These are phyloP conservation scores for Solanum pennellii DNA, from an alignment of 257 asterid genomes.

Conservation along the genomic window DNA sequence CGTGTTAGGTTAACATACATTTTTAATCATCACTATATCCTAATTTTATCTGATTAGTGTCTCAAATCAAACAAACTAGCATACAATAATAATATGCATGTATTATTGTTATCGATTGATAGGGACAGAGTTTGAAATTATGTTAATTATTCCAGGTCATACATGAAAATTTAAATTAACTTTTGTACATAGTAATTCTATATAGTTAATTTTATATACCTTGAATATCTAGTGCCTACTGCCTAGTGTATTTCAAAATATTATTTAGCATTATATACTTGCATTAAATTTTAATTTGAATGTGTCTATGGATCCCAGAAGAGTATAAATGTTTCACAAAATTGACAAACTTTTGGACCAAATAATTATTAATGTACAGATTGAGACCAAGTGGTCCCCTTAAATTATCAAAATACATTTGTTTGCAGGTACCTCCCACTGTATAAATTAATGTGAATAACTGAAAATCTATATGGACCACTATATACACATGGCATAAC, in stretches of 20 bases:
- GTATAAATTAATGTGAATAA: not conserved
- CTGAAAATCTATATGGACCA: not conserved
- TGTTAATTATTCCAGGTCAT: not conserved
- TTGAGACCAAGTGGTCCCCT: not conserved
- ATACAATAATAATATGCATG: not conserved
- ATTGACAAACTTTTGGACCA: not conserved
- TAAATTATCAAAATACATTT: not conserved
- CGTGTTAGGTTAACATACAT: not conserved
- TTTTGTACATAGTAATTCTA: not conserved
- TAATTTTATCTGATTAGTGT: not conserved
- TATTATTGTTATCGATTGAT: not conserved
- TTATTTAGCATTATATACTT: not conserved
- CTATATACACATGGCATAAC: not conserved
- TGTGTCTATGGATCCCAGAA: not conserved
- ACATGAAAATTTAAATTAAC: no score
- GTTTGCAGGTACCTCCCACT: not conserved
- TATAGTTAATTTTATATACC: not conserved
- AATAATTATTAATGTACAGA: not conserved
- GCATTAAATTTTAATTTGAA: not conserved
- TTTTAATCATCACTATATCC: not conserved
- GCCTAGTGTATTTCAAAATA: not conserved
- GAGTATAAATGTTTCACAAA: not conserved
- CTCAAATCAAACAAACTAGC: not conserved
- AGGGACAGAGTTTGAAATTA: not conserved
- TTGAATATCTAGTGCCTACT: not conserved